Base-by-base conservation (phyloP, 176 grass and related monocot genomes). In the Zoysia pacifica region DNA sequence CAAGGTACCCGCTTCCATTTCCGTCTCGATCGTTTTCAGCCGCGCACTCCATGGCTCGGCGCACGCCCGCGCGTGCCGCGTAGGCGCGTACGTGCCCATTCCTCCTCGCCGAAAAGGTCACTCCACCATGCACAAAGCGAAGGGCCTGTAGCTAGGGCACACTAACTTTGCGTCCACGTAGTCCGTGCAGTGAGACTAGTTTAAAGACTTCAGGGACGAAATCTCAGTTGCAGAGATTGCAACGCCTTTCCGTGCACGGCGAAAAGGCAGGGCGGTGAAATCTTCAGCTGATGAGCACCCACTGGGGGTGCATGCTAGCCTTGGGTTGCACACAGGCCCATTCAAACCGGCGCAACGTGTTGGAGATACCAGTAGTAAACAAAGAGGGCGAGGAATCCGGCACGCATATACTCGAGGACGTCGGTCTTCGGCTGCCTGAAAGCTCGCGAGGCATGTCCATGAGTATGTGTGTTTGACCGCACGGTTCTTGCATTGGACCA, bases 1-100 rank as follows among this genome's bases (percentile, higher is more conserved):
- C 90, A 99, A 99, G 85, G 96, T 97, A 51, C 81, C 82, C 16
- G 15, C 76, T 36, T 36, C 59, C 28, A 6, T 55, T 9, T 43
- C 11, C 28, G 49, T 9, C 53, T 2, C 40, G 8, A 38, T 28
- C 71, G 1, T 68, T 68, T 53, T 37, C 39, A 38, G 18, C 42
- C 45, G 6, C 16, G 47, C 83, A 13, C 70, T 55, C 38, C 48
- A 65, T 79, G 76, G 15, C 47, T 54, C 48, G 75, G 60, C 5
- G 59, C 9, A 11, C 37, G 40, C 39, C 5, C 62, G 76, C 62
- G 69, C 69, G 58, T 72, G 79, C 78, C 19, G 65, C 18, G 54
- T 76, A 36, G 41, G 43, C 42, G 43, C 75, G 75, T 65, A 48
- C 62, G 48, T 37, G 61, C 61, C 71, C 70, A 67, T 56, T 67